Evolutionary conservation across 2,329 filamentous ascomycete species (phyloP).

Genomic region (Cercospora sp.): DNA sequence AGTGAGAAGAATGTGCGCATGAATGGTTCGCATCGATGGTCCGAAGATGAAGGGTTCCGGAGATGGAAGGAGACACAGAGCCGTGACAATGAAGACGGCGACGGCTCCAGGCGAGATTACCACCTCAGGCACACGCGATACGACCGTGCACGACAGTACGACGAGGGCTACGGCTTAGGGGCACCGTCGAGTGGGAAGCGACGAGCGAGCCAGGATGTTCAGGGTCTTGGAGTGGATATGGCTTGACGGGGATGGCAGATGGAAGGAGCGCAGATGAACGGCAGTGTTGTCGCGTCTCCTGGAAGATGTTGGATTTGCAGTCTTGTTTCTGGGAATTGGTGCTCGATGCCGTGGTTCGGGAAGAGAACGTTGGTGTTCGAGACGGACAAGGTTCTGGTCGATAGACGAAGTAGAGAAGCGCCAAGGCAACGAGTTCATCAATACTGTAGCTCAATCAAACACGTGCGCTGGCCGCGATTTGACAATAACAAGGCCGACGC

Average conservation of each 20-base stretch:
- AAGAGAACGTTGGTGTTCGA: neutral
- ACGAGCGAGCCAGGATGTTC: neutral
- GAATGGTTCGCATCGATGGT: neutral
- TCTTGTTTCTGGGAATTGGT: neutral
- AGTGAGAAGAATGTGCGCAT: neutral
- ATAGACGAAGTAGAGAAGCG: neutral
- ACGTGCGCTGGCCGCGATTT: neutral
- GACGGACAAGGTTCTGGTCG: neutral
- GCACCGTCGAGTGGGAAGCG: neutral
- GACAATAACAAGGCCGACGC: neutral
- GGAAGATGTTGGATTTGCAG: neutral
- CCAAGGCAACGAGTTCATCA: neutral
- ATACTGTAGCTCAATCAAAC: neutral
- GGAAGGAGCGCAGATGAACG: neutral
- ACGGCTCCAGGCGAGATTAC: neutral
- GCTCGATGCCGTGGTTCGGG: neutral
- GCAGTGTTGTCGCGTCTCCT: neutral
- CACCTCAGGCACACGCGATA: neutral
- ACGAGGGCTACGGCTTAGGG: neutral
- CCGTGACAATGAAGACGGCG: neutral
- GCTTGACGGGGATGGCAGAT: neutral
- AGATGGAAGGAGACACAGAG: constrained; percentile 1
- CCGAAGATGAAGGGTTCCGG: neutral
- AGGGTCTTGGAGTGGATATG: neutral
- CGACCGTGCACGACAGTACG: neutral